phyloP scores from a whole-genome alignment of 495 filamentous ascomycete genomes.

The Lasiosphaeria ovina region DNA sequence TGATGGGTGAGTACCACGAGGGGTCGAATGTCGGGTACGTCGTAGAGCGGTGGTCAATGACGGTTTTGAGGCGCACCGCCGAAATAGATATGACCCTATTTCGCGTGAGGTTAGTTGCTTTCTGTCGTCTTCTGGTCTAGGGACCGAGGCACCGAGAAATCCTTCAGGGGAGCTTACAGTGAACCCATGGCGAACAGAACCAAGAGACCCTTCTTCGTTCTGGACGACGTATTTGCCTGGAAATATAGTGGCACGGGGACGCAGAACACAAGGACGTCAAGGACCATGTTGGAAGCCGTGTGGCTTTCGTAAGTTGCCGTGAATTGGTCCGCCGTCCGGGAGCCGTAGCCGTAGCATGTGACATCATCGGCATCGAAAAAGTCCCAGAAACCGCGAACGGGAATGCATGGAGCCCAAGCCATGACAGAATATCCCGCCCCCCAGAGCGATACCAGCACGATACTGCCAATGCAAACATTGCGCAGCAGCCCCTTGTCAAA shows the following conservation, averaged over 20 bases:
- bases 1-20: conserved; percentile 33
- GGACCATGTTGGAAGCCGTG: conserved; percentile 29
- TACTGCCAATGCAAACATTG: conserved; percentile 17
- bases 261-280: conserved; percentile 31
- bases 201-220: conserved; percentile 24
- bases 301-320: conserved; percentile 33
- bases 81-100: conserved; percentile 31
- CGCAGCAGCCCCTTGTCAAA: conserved; percentile 21
- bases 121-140: conserved; percentile 11
- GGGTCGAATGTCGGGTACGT: conserved; percentile 34
- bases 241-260: conserved; percentile 36
- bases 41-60: conserved; percentile 29
- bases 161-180: conserved; percentile 25
- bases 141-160: conserved; percentile 4
- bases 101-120: conserved; percentile 17
- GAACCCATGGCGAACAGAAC: conserved; percentile 30
- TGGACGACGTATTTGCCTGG: conserved; percentile 14
- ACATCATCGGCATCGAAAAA: neutral
- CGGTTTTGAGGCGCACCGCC: conserved; percentile 30
- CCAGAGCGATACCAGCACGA: conserved; percentile 30
- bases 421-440: conserved; percentile 31
- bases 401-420: conserved; percentile 35
- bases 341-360: conserved; percentile 31
- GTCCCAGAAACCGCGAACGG: conserved; percentile 29
- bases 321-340: conserved; percentile 19